Evolutionary conservation across 192 early-diverging fungal genomes (phyloP).

Genomic region (Rhizophagus clarus): DNA sequence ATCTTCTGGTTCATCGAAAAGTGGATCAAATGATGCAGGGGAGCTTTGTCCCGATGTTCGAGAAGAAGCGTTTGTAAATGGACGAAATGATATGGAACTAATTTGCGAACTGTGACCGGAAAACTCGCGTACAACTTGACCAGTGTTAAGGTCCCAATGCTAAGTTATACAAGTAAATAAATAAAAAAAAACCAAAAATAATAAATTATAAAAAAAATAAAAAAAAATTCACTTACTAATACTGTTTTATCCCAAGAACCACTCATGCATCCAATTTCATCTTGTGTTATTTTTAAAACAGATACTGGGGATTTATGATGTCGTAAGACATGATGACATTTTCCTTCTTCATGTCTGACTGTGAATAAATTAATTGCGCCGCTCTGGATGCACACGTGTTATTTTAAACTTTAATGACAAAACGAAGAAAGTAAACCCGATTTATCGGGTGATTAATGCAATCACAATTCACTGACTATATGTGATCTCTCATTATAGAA

Average conservation of each 20-base stretch:
- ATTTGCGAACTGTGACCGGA: conserved; percentile 81
- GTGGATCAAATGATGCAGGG: conserved; percentile 3
- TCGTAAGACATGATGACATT: conserved; percentile 77
- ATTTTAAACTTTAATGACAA: not conserved
- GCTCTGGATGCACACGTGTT: conserved; percentile 45
- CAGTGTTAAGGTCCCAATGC: conserved; percentile 88
- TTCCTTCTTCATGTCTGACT: conserved; percentile 93
- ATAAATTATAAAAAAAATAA: not conserved
- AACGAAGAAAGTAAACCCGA: not conserved
- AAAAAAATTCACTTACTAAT: conserved; percentile 55
- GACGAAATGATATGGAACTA: conserved; percentile 73
- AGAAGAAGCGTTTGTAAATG: conserved; percentile 38
- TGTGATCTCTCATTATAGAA: not conserved
- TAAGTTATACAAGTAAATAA: conserved; percentile 30
- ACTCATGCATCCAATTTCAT: conserved; percentile 80
- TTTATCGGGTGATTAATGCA: not conserved
- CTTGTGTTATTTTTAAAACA: conserved; percentile 75
- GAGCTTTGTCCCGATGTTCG: conserved; percentile 15
- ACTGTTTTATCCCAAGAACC: conserved; percentile 95
- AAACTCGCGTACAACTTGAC: conserved; percentile 68
- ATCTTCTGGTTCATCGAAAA: conserved; percentile 36
- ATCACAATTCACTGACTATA: not conserved
- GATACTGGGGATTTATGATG: conserved; percentile 87
- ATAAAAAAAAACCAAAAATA: not conserved
- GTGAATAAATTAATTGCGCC: conserved; percentile 87